A percentile compares a stretch with the other conserved stretches of the same genome.
Evolutionary conservation across 2,329 filamentous ascomycete genomes (phyloP).

Genomic region (Dothideomycetes sp.): DNA sequence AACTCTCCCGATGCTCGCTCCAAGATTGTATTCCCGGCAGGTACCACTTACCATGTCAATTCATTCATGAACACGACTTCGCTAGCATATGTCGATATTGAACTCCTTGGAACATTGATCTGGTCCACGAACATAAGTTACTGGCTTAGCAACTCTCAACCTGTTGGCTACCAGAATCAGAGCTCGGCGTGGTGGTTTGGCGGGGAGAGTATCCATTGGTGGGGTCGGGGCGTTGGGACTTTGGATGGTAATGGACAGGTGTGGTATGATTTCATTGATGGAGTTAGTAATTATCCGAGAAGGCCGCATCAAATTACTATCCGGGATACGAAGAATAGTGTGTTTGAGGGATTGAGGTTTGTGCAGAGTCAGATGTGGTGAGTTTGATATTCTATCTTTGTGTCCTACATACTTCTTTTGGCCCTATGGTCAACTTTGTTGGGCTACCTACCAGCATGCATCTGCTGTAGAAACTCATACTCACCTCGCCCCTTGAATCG

Average conservation of each 20-base stretch:
- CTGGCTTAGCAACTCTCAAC: conserved; percentile 41
- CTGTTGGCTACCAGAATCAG: conserved; percentile 45
- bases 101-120: conserved; percentile 37
- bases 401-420: background rate
- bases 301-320: conserved; percentile 45
- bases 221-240: conserved; percentile 41
- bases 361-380: conserved; percentile 50
- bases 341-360: conserved; percentile 39
- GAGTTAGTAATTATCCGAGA: conserved; percentile 34
- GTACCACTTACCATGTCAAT: conserved; percentile 37
- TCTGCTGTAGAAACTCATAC: too few relatives aligned
- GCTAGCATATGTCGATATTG: conserved; percentile 36
- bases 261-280: conserved; percentile 43
- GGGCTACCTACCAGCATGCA: too few relatives aligned
- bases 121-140: conserved; percentile 34
- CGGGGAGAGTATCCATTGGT: conserved; percentile 38
- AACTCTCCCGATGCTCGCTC: conserved; percentile 26
- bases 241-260: conserved; percentile 49
- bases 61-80: conserved; percentile 39
- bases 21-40: conserved; percentile 39
- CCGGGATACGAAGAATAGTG: conserved; percentile 35
- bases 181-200: conserved; percentile 45
- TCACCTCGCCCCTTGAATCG: too few relatives aligned
- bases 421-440: too few relatives aligned
- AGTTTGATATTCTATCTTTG: background rate